phyloP scores from a whole-genome alignment of 805 yeast species.

The Barnettozyma salicaria region DNA sequence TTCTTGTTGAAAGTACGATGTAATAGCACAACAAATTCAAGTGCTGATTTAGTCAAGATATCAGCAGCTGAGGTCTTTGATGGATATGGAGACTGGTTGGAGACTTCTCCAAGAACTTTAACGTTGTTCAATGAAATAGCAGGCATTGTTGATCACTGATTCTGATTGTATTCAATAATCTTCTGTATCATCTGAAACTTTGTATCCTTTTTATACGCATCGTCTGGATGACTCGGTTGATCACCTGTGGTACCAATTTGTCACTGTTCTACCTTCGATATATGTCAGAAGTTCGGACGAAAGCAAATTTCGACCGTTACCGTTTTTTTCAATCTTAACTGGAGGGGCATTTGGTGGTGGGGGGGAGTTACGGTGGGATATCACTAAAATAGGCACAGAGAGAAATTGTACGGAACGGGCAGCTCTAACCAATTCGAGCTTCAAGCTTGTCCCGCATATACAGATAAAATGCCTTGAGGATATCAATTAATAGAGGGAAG shows the following conservation, averaged over 20 bases:
- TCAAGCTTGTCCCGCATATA: too few relatives aligned
- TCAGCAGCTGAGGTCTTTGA: conserved; percentile 35
- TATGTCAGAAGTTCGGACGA: conserved; percentile 1
- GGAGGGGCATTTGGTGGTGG: conserved; percentile 8
- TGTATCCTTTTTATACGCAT: too few relatives aligned
- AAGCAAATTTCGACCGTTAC: background rate
- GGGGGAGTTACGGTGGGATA: too few relatives aligned
- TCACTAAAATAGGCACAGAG: too few relatives aligned
- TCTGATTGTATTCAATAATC: too few relatives aligned
- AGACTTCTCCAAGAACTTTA: conserved; percentile 30
- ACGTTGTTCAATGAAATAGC: conserved; percentile 29
- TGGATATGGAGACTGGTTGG: conserved; percentile 28
- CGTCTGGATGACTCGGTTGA: background rate
- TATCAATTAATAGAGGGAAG: too few relatives aligned
- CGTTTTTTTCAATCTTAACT: background rate
- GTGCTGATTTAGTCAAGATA: conserved; percentile 38
- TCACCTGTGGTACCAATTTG: background rate
- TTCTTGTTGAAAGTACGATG: conserved; percentile 65
- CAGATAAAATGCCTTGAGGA: too few relatives aligned
- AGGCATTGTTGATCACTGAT: conserved; percentile 14
- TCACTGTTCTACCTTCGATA: too few relatives aligned
- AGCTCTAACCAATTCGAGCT: background rate
- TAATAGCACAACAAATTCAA: conserved; percentile 61
- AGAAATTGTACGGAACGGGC: too few relatives aligned
- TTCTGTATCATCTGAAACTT: too few relatives aligned